These are phyloP conservation scores for Coccomyxa sp. DNA, from an alignment of 139 green algal species.

Conservation along the genomic window DNA sequence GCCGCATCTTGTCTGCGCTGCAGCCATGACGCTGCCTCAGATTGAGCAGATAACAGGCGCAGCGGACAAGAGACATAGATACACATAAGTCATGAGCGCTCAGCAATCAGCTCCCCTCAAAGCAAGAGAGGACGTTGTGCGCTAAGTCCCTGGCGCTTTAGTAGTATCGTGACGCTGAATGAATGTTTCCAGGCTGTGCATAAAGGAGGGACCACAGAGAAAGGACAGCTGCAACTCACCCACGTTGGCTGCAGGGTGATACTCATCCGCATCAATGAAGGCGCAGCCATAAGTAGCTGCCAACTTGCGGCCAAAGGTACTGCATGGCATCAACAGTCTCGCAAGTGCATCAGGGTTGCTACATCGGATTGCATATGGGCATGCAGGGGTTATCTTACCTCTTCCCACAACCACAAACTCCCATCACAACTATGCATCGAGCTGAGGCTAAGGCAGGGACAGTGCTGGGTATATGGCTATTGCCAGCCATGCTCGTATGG, in stretches of 20 bases:
- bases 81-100: neutral
- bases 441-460: too few relatives aligned
- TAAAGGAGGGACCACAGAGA: too few relatives aligned
- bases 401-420: conserved; percentile 24
- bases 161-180: neutral
- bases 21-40: neutral
- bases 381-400: neutral
- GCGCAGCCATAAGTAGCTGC: neutral
- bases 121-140: too few relatives aligned
- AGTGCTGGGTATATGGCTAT: too few relatives aligned
- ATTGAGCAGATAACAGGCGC: neutral
- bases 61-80: neutral
- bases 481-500: too few relatives aligned
- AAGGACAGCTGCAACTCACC: neutral
- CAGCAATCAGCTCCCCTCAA: too few relatives aligned
- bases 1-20: conserved; percentile 11
- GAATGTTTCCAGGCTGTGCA: too few relatives aligned
- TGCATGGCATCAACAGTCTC: neutral
- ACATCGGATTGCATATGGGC: neutral
- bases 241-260: conserved; percentile 17
- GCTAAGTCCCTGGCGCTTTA: neutral
- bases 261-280: conserved; percentile 22
- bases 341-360: neutral
- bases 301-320: conserved; percentile 11
- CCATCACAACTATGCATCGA: neutral